Evolutionary conservation across 129 eudicot genomes (phyloP).

Genomic region (Chrysanthemum lavandulifolium): DNA sequence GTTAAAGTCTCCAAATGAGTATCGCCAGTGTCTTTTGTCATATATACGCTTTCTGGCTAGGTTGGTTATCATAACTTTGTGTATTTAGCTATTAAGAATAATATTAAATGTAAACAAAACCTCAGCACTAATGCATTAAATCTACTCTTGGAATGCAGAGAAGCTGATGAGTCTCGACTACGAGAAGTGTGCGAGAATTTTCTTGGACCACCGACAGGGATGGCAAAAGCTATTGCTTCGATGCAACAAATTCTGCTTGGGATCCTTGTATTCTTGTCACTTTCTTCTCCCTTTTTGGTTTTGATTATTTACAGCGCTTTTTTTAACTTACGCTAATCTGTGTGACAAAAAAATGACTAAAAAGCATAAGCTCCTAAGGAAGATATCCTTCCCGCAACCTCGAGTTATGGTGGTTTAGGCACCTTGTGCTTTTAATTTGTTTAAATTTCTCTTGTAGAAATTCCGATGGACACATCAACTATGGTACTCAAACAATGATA

Average conservation of each 20-base stretch:
- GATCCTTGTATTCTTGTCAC: conserved; percentile 91
- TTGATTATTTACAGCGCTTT: not conserved
- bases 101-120: not conserved
- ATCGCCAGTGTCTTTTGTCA: conserved; percentile 87
- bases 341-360: conserved; percentile 59
- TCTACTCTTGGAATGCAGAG: conserved; percentile 40
- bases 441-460: too few species aligned
- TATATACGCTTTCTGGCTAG: conserved; percentile 88
- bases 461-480: too few species aligned
- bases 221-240: conserved; percentile 57
- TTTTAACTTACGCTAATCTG: not conserved
- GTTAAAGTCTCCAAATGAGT: too few species aligned
- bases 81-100: not conserved
- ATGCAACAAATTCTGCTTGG: conserved; percentile 62
- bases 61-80: conserved; percentile 30
- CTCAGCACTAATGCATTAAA: conserved; percentile 1
- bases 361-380: conserved; percentile 83
- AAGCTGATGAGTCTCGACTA: conserved; percentile 88
- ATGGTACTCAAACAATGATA: too few species aligned
- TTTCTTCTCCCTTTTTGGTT: not conserved
- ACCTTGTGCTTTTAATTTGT: too few species aligned
- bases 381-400: conserved; percentile 88
- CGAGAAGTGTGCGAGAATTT: conserved; percentile 95
- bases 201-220: conserved; percentile 98
- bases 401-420: too few species aligned